phyloP scores from a whole-genome alignment of 1,284 basidiomycete genomes.

The Chalciporus piperatoides region DNA sequence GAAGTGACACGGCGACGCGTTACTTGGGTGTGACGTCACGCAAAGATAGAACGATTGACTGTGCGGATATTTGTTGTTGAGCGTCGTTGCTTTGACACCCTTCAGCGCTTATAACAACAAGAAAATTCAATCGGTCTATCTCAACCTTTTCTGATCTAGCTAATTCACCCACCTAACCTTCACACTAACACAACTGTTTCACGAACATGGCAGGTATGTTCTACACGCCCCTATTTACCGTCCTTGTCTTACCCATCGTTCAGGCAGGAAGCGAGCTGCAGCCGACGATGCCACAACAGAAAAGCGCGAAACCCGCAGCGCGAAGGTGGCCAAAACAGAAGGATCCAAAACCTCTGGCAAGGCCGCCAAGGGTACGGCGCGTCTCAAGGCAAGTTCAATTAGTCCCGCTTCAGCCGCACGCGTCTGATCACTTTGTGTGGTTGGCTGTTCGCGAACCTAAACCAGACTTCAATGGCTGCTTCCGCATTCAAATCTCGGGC shows the following conservation, averaged over 20 bases:
- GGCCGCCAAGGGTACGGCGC: slow-evolving; percentile 40
- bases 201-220: slow-evolving; percentile 33
- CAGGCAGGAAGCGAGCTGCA: slow-evolving; percentile 47
- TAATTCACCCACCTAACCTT: background rate
- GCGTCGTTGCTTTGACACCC: slow-evolving; percentile 18
- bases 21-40: slow-evolving; percentile 30
- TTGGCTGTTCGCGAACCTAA: background rate
- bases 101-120: slow-evolving; percentile 13
- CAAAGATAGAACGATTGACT: slow-evolving; percentile 3
- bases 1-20: slow-evolving; percentile 13
- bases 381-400: slow-evolving; percentile 27
- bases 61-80: slow-evolving; percentile 28
- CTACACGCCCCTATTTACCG: slow-evolving; percentile 16
- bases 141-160: background rate
- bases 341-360: slow-evolving; percentile 25
- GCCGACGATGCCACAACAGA: slow-evolving; percentile 38
- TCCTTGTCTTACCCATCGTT: slow-evolving; percentile 1
- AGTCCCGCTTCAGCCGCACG: background rate
- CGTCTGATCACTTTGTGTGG: background rate
- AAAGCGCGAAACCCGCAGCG: slow-evolving; percentile 41
- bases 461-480: slow-evolving; percentile 44
- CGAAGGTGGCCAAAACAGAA: slow-evolving; percentile 49
- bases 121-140: background rate
- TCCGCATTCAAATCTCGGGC: slow-evolving; percentile 62
- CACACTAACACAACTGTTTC: background rate